Percentiles rank a stretch among this genome's conserved stretches.
Evolutionary conservation across 495 filamentous ascomycete species (phyloP).

Genomic region (Podospora sp.): DNA sequence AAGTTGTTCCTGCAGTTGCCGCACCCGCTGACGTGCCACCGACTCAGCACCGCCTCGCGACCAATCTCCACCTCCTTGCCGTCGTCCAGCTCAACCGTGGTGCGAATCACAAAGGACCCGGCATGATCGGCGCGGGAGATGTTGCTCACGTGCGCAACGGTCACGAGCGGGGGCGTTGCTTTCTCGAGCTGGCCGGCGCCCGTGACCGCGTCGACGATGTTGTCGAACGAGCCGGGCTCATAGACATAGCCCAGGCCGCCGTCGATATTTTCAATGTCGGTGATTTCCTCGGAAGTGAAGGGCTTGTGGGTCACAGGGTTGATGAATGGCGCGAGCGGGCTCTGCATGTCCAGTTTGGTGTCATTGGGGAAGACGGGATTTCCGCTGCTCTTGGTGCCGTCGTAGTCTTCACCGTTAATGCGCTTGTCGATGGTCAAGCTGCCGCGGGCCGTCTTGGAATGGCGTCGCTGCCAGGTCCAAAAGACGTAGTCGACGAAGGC

Average conservation of each 20-base stretch:
- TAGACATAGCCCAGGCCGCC: constrained; percentile 15
- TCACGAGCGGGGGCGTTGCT: background rate
- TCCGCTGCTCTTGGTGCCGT: constrained; percentile 21
- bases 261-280: constrained; percentile 21
- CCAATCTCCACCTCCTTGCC: constrained; percentile 17
- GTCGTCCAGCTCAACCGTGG: constrained; percentile 6
- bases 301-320: background rate
- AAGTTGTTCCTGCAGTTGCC: constrained; percentile 30
- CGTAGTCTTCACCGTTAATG: no score
- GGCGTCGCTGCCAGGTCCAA: constrained; percentile 37
- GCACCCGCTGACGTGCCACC: constrained; percentile 31
- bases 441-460: constrained; percentile 14
- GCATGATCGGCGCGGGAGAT: constrained; percentile 24
- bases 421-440: background rate
- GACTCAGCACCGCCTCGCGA: constrained; percentile 28
- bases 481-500: constrained; percentile 36
- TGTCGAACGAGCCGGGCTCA: background rate
- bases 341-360: constrained; percentile 16
- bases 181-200: background rate
- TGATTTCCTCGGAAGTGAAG: constrained; percentile 14
- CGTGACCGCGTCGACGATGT: no score
- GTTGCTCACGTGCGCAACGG: background rate
- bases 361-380: constrained; percentile 18
- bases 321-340: constrained; percentile 27
- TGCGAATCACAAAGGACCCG: constrained; percentile 10